phyloP scores from a whole-genome alignment of 2,329 filamentous ascomycete genomes.

The Parasarocladium wereldwijsianum region DNA sequence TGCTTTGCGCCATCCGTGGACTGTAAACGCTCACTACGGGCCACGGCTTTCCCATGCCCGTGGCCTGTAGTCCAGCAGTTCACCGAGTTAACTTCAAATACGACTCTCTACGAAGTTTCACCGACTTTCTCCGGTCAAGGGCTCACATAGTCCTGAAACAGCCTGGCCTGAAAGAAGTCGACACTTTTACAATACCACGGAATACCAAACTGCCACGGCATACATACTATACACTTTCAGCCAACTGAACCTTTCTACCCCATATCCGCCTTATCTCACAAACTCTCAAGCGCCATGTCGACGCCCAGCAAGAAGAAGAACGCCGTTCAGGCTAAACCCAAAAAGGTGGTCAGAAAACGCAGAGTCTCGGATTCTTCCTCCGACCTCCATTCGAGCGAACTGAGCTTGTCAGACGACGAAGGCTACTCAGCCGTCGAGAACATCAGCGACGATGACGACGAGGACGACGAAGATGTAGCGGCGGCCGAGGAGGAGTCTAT shows the following conservation, averaged over 20 bases:
- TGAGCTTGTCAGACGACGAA: constrained; percentile 52
- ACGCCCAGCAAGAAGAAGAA: too few species aligned
- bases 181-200: too few species aligned
- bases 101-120: constrained; percentile 50
- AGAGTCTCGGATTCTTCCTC: constrained; percentile 37
- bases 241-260: too few species aligned
- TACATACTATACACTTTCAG: too few species aligned
- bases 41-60: constrained; percentile 27
- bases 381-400: too few species aligned
- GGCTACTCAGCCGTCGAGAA: constrained; percentile 67
- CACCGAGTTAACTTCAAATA: constrained; percentile 46
- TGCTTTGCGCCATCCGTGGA: constrained; percentile 71
- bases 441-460: constrained; percentile 62
- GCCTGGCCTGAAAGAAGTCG: too few species aligned
- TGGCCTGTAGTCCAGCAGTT: constrained; percentile 77
- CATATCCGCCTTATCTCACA: too few species aligned
- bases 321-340: constrained; percentile 9
- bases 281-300: too few species aligned
- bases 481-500: constrained; percentile 68
- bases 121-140: constrained; percentile 35
- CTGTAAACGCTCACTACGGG: constrained; percentile 85
- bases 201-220: too few species aligned
- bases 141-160: too few species aligned
- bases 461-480: constrained; percentile 66
- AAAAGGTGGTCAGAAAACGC: constrained; percentile 27